Evolutionary conservation across 352 stramenopile species (phyloP).

Genomic region (Phytophthora melonis): DNA sequence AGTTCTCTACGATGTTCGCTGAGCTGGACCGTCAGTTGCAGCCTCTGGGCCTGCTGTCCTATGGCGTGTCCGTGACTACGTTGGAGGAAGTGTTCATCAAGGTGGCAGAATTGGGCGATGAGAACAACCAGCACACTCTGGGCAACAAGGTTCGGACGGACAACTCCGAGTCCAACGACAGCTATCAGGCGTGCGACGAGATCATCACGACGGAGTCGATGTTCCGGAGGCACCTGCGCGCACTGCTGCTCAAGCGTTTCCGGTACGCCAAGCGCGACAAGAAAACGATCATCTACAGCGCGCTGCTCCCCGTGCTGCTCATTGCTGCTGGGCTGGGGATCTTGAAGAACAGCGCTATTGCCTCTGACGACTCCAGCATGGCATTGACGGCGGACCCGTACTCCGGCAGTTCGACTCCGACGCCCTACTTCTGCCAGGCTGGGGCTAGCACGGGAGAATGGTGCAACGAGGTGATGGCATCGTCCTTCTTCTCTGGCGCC

Average conservation of each 20-base stretch:
- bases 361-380: conserved; percentile 47
- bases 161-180: conserved; percentile 9
- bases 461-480: conserved; percentile 44
- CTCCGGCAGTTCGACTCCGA: conserved; percentile 38
- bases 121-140: conserved; percentile 46
- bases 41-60: conserved; percentile 52
- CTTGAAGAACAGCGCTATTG: conserved; percentile 41
- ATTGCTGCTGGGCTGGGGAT: conserved; percentile 59
- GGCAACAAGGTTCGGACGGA: conserved; percentile 22
- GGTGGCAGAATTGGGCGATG: conserved; percentile 47
- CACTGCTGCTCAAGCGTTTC: conserved; percentile 65
- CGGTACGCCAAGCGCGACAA: conserved; percentile 54
- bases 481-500: conserved; percentile 36
- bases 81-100: conserved; percentile 85
- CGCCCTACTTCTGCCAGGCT: conserved; percentile 46
- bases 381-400: conserved; percentile 33
- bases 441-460: conserved; percentile 33
- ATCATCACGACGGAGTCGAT: conserved; percentile 24
- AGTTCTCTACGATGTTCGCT: conserved; percentile 66
- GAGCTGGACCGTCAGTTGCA: conserved; percentile 53
- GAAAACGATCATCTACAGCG: conserved; percentile 55
- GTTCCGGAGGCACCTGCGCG: conserved; percentile 45
- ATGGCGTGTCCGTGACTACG: conserved; percentile 82
- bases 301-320: conserved; percentile 54
- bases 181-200: conserved; percentile 30